These are phyloP conservation scores for Tubosaeta brunneosetosa DNA, from an alignment of 768 basidiomycete species.

Conservation along the genomic window DNA sequence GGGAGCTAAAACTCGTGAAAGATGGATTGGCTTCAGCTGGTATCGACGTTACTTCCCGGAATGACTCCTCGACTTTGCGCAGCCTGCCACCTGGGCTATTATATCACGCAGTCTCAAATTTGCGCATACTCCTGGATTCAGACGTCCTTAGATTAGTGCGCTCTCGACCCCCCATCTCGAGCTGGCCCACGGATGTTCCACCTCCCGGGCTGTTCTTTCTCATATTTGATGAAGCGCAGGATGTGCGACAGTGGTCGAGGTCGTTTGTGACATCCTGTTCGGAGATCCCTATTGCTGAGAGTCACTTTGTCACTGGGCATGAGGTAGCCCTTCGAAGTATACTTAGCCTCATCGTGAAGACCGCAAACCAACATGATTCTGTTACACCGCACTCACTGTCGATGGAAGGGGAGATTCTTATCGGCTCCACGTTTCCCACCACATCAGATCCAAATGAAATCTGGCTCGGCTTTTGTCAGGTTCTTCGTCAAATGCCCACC, in stretches of 20 bases:
- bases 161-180: constrained; percentile 24
- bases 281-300: constrained; percentile 42
- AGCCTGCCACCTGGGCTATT: constrained; percentile 46
- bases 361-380: not conserved
- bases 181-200: constrained; percentile 56
- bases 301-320: constrained; percentile 48
- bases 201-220: constrained; percentile 60
- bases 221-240: constrained; percentile 44
- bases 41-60: constrained; percentile 7
- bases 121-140: constrained; percentile 49
- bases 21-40: constrained; percentile 39
- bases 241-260: constrained; percentile 59
- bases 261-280: constrained; percentile 38
- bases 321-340: constrained; percentile 41
- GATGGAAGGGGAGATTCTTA: constrained; percentile 3
- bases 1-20: constrained; percentile 56
- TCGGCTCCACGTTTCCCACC: constrained; percentile 24
- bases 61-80: constrained; percentile 30
- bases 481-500: constrained; percentile 54
- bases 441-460: constrained; percentile 40
- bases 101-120: constrained; percentile 62
- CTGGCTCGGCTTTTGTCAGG: constrained; percentile 46
- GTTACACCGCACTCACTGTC: not conserved
- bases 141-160: constrained; percentile 37
- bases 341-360: constrained; percentile 21